Percentiles rank a stretch among this genome's conserved stretches.
Conservation (phyloP, 1,284 basidiomycete species). For the Pseudozyma flocculosa region DNA sequence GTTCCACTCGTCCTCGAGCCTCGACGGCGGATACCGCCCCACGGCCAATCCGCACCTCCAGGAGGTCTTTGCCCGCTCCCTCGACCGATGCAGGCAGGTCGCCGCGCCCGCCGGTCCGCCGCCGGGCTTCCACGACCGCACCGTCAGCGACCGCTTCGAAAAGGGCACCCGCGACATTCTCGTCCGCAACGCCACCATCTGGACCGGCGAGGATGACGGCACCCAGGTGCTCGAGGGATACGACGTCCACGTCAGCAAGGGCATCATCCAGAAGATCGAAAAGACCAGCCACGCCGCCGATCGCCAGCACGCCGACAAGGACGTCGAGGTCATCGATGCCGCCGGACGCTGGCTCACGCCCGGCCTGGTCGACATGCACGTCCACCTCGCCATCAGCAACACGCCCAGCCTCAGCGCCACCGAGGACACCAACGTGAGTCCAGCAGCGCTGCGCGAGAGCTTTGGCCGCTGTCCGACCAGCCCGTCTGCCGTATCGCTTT, state of each 20-base stretch:
- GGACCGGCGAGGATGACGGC: conserved; percentile 72
- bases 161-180: conserved; percentile 68
- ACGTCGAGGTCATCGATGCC: conserved; percentile 27
- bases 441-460: no score
- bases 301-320: not conserved
- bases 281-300: conserved; percentile 8
- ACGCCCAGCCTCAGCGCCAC: conserved; percentile 59
- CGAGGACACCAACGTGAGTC: conserved; percentile 62
- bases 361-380: conserved; percentile 74
- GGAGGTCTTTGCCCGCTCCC: conserved; percentile 14
- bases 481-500: no score
- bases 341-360: conserved; percentile 48
- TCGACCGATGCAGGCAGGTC: conserved; percentile 28
- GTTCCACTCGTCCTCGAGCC: conserved; percentile 13
- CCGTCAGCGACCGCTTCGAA: conserved; percentile 71
- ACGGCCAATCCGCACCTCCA: conserved; percentile 22
- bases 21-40: conserved; percentile 18
- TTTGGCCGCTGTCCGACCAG: no score
- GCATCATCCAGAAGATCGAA: conserved; percentile 61
- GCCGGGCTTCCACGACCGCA: conserved; percentile 64
- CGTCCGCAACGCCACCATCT: conserved; percentile 76
- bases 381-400: conserved; percentile 67
- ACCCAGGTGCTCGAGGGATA: conserved; percentile 66
- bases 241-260: conserved; percentile 60
- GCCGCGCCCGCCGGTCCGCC: conserved; percentile 60